Conservation (phyloP, 2,329 filamentous ascomycete species). For the Ambrosiella beaveri region DNA sequence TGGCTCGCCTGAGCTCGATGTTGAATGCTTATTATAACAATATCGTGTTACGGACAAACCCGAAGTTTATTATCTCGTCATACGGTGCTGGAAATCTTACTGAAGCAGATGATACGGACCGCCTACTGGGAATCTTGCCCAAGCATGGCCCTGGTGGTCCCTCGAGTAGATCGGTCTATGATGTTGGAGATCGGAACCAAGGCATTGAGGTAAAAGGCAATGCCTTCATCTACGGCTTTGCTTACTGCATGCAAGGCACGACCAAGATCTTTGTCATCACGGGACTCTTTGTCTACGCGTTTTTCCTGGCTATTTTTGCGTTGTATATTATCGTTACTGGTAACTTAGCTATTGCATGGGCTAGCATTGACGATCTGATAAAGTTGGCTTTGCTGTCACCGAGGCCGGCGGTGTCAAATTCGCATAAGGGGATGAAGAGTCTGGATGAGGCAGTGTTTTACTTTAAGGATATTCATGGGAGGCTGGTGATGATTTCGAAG, state of each 20-base stretch:
- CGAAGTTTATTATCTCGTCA: not conserved
- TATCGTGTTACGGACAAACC: not conserved
- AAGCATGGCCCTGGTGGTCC: not conserved
- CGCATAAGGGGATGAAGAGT: not conserved
- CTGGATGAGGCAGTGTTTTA: not conserved
- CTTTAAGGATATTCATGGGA: not conserved
- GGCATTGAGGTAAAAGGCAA: not conserved
- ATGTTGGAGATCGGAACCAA: not conserved
- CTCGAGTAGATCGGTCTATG: not conserved
- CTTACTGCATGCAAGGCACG: conserved; percentile 2
- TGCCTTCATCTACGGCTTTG: conserved; percentile 5
- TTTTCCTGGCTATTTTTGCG: not conserved
- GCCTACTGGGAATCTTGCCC: not conserved
- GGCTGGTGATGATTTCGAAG: conserved; percentile 1
- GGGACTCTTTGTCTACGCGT: not conserved
- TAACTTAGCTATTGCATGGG: conserved; percentile 1
- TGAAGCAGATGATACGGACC: not conserved
- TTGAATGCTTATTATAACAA: not conserved
- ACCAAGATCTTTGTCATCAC: not conserved
- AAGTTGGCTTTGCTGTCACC: conserved; percentile 2
- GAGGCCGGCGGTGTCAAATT: not conserved
- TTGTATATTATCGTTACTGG: not conserved
- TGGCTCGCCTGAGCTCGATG: not conserved
- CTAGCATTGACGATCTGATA: conserved; percentile 1
- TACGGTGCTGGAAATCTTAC: not conserved